Evolutionary conservation across 2,329 filamentous ascomycete species (phyloP), one percentile per base, ranked within the genome.

Genomic region (Lecanosticta acicola): DNA sequence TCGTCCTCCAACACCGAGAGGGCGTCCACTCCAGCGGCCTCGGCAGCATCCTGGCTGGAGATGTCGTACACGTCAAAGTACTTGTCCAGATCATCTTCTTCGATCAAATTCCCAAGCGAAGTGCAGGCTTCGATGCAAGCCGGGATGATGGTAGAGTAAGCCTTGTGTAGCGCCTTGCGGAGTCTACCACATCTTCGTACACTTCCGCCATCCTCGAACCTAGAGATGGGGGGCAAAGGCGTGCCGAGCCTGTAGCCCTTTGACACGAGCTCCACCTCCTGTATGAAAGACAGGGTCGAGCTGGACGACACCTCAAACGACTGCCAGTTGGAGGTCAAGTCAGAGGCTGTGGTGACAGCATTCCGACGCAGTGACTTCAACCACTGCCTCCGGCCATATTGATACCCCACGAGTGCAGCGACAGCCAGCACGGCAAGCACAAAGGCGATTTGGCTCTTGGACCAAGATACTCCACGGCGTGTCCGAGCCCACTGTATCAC

Each of bases 231-330:
- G 4, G 93, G 91, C 29, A 97, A 70, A 18, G 90, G 91, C 13
- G 82, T 84, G 73, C 87, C 94, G 81, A 95, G 75, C 68, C 87
- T 78, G 66, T 94, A 96, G 17, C 90, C 90, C 57, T 90, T 81
- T 21, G 90, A 94, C 19, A 96, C 89, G 24, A 96, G 76, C 69
- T 96, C 90, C n/a, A 96, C 89, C 68, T 96, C 90, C 65, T 95
- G 90, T 51, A 96, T 84, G 49, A 95, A 77, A 32, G 85, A 81
- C 45, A 95, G 73, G 2, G 87, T 85, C 24, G 87, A 84, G 32
- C 83, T 82, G 33, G 80, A 82, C 17, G 84, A 83, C 33, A 83
- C 80, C 66, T 96, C 89, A 57, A 94, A 88, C 40, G 83, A 81
- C 61, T 94, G 87, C 32, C 88, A 82, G 59, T 81, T 83, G 38